Percentiles rank a stretch among this genome's conserved stretches.
Evolutionary conservation across 2,329 filamentous ascomycete genomes (phyloP).

Genomic region (Aspergillus sp.): DNA sequence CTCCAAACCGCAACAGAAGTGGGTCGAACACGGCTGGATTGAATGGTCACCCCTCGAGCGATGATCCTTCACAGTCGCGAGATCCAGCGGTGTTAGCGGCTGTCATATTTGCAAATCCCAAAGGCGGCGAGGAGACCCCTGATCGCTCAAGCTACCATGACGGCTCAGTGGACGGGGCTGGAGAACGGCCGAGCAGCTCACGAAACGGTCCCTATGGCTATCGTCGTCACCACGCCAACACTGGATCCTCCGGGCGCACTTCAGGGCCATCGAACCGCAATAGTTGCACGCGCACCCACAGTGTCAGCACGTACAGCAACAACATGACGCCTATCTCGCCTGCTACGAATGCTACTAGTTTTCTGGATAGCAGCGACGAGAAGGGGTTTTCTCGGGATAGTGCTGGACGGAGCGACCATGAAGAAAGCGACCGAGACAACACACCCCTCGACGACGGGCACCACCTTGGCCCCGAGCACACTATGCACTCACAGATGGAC

Average conservation of each 20-base stretch:
- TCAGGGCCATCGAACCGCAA: constrained; percentile 35
- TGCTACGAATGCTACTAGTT: constrained; percentile 46
- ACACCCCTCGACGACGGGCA: constrained; percentile 15
- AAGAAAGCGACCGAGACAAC: constrained; percentile 28
- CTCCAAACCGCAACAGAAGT: constrained; percentile 14
- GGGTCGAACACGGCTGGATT: constrained; percentile 5
- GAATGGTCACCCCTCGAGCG: constrained; percentile 11
- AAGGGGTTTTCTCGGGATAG: constrained; percentile 29
- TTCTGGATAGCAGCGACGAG: constrained; percentile 42
- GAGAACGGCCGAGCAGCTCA: constrained; percentile 29
- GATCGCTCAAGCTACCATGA: constrained; percentile 12
- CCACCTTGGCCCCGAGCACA: constrained; percentile 22
- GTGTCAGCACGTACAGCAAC: constrained; percentile 43
- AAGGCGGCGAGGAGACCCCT: constrained; percentile 11
- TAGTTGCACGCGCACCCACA: constrained; percentile 41
- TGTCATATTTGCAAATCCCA: constrained; percentile 26
- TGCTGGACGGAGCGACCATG: constrained; percentile 28
- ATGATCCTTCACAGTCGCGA: constrained; percentile 15
- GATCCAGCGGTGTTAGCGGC: constrained; percentile 30
- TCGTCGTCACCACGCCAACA: constrained; percentile 30
- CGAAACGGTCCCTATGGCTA: constrained; percentile 23
- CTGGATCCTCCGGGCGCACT: constrained; percentile 33
- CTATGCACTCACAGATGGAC: constrained; percentile 25
- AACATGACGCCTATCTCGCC: constrained; percentile 43
- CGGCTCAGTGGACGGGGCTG: constrained; percentile 14